Evolutionary conservation across 169 alveolate species (phyloP).

Genomic region (Perkinsus chesapeaki): DNA sequence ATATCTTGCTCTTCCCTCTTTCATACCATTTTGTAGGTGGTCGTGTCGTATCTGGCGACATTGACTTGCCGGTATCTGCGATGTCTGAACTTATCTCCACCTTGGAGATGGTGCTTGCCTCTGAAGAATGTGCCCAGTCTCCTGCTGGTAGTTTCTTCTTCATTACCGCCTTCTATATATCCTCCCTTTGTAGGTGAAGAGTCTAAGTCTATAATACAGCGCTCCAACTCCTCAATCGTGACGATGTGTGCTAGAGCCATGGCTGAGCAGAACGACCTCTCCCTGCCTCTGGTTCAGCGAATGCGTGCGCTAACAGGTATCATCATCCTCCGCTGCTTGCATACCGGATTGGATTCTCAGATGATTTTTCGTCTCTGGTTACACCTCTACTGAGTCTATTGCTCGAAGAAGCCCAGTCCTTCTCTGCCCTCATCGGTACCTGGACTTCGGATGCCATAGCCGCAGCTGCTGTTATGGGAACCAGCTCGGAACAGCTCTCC

Average conservation of each 20-base stretch:
- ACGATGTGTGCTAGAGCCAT: neutral
- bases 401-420: neutral
- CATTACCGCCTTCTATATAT: neutral
- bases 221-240: neutral
- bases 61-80: neutral
- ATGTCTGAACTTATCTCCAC: neutral
- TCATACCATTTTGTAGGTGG: neutral
- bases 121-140: neutral
- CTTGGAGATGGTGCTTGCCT: neutral
- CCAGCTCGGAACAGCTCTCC: neutral
- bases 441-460: neutral
- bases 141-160: neutral
- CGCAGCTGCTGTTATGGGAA: neutral
- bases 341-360: neutral
- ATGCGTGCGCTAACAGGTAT: neutral
- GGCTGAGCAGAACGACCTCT: conserved; percentile 1
- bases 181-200: neutral
- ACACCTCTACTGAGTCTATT: neutral
- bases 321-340: neutral
- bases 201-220: neutral
- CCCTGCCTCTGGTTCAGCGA: neutral
- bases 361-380: neutral
- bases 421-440: neutral
- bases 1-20: neutral
- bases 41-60: neutral